Percentiles rank a stretch among this genome's conserved stretches.
phyloP scores from a whole-genome alignment of 192 early-diverging fungal species.

The Coemansia sp. region DNA sequence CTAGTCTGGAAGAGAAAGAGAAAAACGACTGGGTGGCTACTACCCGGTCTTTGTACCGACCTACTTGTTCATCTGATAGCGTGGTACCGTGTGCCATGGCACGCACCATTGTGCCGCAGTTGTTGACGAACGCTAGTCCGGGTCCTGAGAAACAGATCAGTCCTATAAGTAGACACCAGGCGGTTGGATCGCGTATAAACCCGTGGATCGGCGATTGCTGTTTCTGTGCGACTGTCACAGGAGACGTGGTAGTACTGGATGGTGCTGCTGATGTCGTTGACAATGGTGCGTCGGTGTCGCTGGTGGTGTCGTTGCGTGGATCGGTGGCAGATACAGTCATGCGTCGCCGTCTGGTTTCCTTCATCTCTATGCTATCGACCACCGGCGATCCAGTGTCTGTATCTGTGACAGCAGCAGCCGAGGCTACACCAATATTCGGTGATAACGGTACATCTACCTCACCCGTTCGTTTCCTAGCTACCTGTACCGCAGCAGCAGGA shows the following conservation, averaged over 20 bases:
- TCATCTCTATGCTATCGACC: slow-evolving; percentile 37
- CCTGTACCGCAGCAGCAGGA: slow-evolving; percentile 3
- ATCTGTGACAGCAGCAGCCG: background rate
- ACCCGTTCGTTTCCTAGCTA: background rate
- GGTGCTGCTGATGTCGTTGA: background rate
- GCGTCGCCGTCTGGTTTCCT: slow-evolving; percentile 38
- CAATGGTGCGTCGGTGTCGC: background rate
- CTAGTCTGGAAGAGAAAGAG: slow-evolving; percentile 45
- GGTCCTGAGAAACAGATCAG: slow-evolving; percentile 50
- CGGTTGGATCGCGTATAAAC: slow-evolving; percentile 31
- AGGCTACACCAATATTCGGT: background rate
- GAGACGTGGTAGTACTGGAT: background rate
- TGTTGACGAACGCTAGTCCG: slow-evolving; percentile 51
- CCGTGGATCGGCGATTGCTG: slow-evolving; percentile 14
- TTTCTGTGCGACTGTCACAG: background rate
- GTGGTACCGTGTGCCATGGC: slow-evolving; percentile 35
- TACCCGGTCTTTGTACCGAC: slow-evolving; percentile 48
- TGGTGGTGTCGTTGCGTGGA: background rate
- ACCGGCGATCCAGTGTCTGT: slow-evolving; percentile 1
- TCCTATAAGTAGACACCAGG: slow-evolving; percentile 45
- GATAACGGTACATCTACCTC: background rate
- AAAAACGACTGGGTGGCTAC: slow-evolving; percentile 56
- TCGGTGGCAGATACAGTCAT: slow-evolving; percentile 23
- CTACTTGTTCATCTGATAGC: slow-evolving; percentile 32
- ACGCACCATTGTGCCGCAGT: slow-evolving; percentile 55